Conservation (phyloP, 1,139 yeast genomes). For the Yarrowia galli region DNA sequence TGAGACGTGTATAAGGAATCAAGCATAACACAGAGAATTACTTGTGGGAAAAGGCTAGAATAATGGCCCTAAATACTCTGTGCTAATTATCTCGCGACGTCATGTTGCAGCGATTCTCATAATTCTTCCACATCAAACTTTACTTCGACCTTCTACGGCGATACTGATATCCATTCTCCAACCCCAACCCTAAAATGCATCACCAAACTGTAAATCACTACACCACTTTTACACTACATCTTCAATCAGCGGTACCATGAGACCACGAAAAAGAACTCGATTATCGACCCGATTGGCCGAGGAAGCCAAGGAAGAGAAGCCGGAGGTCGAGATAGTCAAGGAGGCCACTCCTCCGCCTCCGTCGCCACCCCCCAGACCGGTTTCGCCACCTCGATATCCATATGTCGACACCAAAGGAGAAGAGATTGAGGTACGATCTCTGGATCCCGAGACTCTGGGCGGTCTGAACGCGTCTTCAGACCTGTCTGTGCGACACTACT, state of each 20-base stretch:
- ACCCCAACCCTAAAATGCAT: constrained; percentile 4
- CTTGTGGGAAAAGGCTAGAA: too few species aligned
- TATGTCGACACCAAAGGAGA: constrained; percentile 34
- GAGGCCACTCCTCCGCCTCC: constrained; percentile 36
- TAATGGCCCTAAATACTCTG: too few species aligned
- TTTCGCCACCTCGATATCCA: constrained; percentile 34
- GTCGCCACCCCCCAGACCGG: constrained; percentile 13
- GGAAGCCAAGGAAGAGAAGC: constrained; percentile 28
- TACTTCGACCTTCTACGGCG: too few species aligned
- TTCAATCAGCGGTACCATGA: neutral
- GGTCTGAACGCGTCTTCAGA: constrained; percentile 29
- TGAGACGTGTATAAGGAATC: too few species aligned
- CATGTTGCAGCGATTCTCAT: too few species aligned
- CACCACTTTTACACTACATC: constrained; percentile 15
- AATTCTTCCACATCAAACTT: too few species aligned
- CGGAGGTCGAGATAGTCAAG: neutral
- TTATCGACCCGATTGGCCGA: constrained; percentile 24
- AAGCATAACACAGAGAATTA: too few species aligned
- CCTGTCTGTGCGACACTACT: constrained; percentile 43
- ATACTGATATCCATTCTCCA: neutral
- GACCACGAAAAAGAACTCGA: constrained; percentile 32
- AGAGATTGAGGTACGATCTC: constrained; percentile 29
- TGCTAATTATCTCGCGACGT: too few species aligned
- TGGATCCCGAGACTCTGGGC: constrained; percentile 29
- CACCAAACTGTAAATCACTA: neutral